These are phyloP conservation scores for Trifolium dubium DNA, from an alignment of 306 rosid genomes.

Conservation along the genomic window DNA sequence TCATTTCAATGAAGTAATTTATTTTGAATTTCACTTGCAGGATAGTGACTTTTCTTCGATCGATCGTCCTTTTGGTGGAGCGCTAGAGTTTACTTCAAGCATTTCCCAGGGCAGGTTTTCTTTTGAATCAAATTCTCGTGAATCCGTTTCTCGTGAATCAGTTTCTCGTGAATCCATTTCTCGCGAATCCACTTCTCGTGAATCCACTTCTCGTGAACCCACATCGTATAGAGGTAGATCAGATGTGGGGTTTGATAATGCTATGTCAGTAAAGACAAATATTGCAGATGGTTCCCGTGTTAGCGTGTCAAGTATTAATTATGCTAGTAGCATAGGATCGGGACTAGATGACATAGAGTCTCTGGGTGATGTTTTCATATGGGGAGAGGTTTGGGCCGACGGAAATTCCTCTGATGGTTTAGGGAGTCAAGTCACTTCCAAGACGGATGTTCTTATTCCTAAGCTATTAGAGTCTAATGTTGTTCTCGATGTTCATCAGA, in stretches of 20 bases:
- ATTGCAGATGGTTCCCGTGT: slow-evolving; percentile 79
- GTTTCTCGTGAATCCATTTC: slow-evolving; percentile 8
- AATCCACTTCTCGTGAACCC: slow-evolving; percentile 54
- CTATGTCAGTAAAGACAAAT: slow-evolving; percentile 76
- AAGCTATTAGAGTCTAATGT: slow-evolving; percentile 78
- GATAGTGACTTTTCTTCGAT: slow-evolving; percentile 52
- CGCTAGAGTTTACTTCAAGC: slow-evolving; percentile 62
- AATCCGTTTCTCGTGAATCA: too few species aligned
- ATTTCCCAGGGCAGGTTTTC: slow-evolving; percentile 56
- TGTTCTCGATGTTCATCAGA: slow-evolving; percentile 90
- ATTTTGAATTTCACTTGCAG: slow-evolving; percentile 49
- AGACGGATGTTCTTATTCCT: slow-evolving; percentile 71
- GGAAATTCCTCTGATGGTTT: slow-evolving; percentile 59
- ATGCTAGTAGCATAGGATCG: slow-evolving; percentile 80
- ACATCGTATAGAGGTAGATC: slow-evolving; percentile 50
- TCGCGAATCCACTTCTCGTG: slow-evolving; percentile 44
- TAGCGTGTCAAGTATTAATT: slow-evolving; percentile 82
- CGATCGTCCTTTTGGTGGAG: slow-evolving; percentile 56
- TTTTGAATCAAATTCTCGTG: slow-evolving; percentile 50
- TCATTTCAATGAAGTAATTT: slow-evolving; percentile 22
- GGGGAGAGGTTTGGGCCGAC: slow-evolving; percentile 93
- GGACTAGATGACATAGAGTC: slow-evolving; percentile 95
- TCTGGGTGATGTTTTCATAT: slow-evolving; percentile 85
- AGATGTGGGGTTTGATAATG: slow-evolving; percentile 69
- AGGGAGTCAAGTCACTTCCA: slow-evolving; percentile 53